Evolutionary conservation across 2,329 filamentous ascomycete genomes (phyloP).

Genomic region (Graphilbum fragrans): DNA sequence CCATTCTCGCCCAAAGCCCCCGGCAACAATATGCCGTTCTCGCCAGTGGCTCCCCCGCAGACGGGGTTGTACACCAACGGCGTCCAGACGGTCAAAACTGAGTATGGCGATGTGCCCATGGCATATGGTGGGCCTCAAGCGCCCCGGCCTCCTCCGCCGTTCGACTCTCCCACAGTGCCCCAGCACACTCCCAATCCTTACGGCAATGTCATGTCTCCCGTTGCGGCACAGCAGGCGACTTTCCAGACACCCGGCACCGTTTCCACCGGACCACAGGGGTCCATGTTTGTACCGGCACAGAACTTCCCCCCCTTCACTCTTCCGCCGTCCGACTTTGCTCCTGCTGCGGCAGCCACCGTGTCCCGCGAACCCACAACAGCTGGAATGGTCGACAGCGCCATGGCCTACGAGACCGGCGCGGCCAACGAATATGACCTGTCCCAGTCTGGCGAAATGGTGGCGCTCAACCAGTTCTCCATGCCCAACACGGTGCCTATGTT

Average conservation of each 20-base stretch:
- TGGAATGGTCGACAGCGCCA: conserved; percentile 3
- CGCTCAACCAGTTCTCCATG: conserved; percentile 49
- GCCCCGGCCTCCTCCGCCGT: conserved; percentile 14
- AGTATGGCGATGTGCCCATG: conserved; percentile 12
- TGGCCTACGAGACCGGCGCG: conserved; percentile 22
- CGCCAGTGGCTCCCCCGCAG: conserved; percentile 31
- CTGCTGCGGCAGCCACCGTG: conserved; percentile 23
- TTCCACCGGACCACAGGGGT: conserved; percentile 29
- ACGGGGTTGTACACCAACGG: conserved; percentile 23
- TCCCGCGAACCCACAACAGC: conserved; percentile 17
- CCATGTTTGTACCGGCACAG: conserved; percentile 44
- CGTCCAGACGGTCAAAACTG: conserved; percentile 9
- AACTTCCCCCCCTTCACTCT: conserved; percentile 52
- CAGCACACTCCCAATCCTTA: conserved; percentile 34
- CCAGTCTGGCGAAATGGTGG: conserved; percentile 41
- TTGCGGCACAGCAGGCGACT: conserved; percentile 30
- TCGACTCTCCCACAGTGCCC: conserved; percentile 28
- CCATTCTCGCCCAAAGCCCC: conserved; percentile 32
- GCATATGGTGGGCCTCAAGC: conserved; percentile 2
- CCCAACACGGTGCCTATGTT: conserved; percentile 74
- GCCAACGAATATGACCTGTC: conserved; percentile 35
- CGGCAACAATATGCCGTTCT: conserved; percentile 27
- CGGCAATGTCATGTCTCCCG: conserved; percentile 36
- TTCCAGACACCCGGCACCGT: conserved; percentile 29
- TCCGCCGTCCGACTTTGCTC: conserved; percentile 44